Base-by-base conservation (phyloP, 2,329 filamentous ascomycete species). In the Ophiostoma perfectum region DNA sequence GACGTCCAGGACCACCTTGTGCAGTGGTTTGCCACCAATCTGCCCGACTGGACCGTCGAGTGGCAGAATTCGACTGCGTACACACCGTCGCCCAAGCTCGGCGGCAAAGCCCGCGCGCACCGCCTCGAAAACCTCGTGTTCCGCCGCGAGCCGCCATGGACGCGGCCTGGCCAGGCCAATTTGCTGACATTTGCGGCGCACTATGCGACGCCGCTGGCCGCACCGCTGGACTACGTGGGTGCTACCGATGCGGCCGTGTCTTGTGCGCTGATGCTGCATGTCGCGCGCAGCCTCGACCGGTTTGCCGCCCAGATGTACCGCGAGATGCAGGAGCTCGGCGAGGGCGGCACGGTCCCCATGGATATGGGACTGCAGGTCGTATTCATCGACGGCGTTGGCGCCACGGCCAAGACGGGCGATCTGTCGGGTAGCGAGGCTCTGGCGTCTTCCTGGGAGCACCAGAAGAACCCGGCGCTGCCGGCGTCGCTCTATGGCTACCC, bases 181-280 rank as follows among this genome's bases (percentile, higher is more conserved):
- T 80, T 90, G 66, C 79, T 96, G 72, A 92, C 90, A 4, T 81
- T 96, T 65, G 92, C 92, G 8, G 92, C 92, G 45, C 92, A 96
- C 75, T 96, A 94, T 76, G 92, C 96, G 74, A 90, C 70, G 86
- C 76, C 92, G 92, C 36, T 27, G 78, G 81, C 89, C 64, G 81
- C 81, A 16, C 91, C 91, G 0, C 76, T 86, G 65, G 91, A 89
- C 0, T 96, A 95, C 75, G 90, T 96, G 65, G 92, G 92, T 1
- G 92, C 92, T 0, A 94, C 87, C 14, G 92, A 96, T 75, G 92
- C 90, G 72, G 92, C 92, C 0, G 92, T 87, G 9, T 91, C 92
- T 18, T 95, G 91, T 76, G 92, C 92, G 0, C 92, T 96, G 80
- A 82, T 96, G 70, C 84, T 96, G 85, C 89, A 94, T 77, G 86